Evolutionary conservation across 257 asterid species (phyloP).

Genomic region (Parsonsia alboflavescens): DNA sequence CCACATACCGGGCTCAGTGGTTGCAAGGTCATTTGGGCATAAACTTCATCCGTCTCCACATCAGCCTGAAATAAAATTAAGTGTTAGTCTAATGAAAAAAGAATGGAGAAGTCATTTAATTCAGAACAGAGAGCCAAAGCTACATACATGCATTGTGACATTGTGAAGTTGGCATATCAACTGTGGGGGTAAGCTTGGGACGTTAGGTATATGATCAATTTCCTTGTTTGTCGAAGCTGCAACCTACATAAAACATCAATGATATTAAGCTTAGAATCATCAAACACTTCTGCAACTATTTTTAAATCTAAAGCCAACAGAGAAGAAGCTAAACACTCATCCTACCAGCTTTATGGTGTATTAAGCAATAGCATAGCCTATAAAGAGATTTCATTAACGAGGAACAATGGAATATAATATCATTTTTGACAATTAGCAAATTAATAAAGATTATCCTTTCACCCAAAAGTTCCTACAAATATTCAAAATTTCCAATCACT

Average conservation of each 20-base stretch:
- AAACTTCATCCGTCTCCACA: constrained; percentile 71
- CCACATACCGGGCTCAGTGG: constrained; percentile 60
- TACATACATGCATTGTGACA: constrained; percentile 62
- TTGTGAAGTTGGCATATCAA: constrained; percentile 75
- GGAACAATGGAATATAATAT: neutral
- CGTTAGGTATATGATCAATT: constrained; percentile 63
- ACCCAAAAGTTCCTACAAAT: neutral
- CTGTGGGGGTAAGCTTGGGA: constrained; percentile 64
- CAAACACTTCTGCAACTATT: neutral
- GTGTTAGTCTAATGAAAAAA: constrained; percentile 9
- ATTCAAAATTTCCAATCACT: neutral
- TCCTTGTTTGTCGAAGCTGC: constrained; percentile 72
- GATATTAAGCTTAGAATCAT: neutral
- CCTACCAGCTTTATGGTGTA: neutral
- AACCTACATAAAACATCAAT: constrained; percentile 31
- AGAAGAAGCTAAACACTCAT: neutral
- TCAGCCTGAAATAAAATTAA: constrained; percentile 53
- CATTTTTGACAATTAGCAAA: neutral
- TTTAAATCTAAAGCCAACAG: neutral
- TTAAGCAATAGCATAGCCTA: neutral
- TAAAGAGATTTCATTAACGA: neutral
- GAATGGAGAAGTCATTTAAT: no score
- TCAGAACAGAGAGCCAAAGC: constrained; percentile 2
- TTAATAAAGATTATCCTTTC: neutral
- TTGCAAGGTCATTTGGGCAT: constrained; percentile 84